Evolutionary conservation across 768 basidiomycete species (phyloP), one percentile per base, ranked within the genome.

Genomic region (Hortiboletus flavorubellus): DNA sequence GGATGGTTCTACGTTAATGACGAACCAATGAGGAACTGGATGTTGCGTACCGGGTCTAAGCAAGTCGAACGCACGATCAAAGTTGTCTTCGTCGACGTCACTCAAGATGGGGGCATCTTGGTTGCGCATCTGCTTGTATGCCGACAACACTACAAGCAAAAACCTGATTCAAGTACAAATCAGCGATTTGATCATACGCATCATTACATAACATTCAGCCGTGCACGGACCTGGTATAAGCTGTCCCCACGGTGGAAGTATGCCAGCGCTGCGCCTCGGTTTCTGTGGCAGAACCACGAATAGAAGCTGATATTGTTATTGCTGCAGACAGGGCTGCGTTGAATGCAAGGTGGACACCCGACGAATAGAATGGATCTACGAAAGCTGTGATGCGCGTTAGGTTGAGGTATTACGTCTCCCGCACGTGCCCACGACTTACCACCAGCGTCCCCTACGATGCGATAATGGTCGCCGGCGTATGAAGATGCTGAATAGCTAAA

Each of bases 401-500:
- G 34, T 35, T 2, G 6, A 35, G 34, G 12, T 35, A 14, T 12
- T 14, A 12, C 33, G 34, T 35, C 12, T 35, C 12, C 12, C 14
- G 34, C 14, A 6, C 34, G 14, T 35, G 5, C 2, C 2, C 21
- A 14, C 14, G 34, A 35, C 34, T 18, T n/a, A 58, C 53, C 56
- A 40, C 47, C 59, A 4, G 83, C 83, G 65, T 85, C 84, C 16
- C 84, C 83, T 26, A 80, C 64, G 42, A 86, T 80, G 35, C 84
- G 73, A 61, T 77, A 86, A 23, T 76, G 71, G 33, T 69, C 68
- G 0, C 81, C 82, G 12, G 79, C 78, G 61, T 84, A 83, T 1
- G 70, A 71, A 30, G 77, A 64, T 15, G 83, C 80, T 18, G 82
- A 82, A 64, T 85, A 85, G 54, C 82, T 83, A 55, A 77, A 84